Base-by-base conservation (phyloP, 164 flowering plant genomes). In the Amborella trichopoda region DNA sequence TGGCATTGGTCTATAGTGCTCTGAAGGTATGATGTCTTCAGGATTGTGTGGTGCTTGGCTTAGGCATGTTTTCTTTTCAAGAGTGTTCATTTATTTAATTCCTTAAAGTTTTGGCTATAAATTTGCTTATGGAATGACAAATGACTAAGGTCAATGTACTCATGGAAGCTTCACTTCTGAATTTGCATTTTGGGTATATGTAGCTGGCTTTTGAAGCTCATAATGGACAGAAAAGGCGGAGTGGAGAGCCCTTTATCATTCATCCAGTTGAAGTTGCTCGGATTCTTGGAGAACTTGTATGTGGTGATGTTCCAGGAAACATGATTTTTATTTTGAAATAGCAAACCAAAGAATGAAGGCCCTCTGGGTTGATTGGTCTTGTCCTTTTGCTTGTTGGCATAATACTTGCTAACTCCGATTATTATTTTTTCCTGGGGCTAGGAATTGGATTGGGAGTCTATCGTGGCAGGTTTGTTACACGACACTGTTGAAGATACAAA, bases 261-360 rank as follows among this genome's bases (percentile, higher is more conserved):
- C 99, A 93, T 71, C 99, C 99, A 14, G 99, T 93, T 65, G 99
- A 86, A 72, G 99, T 93, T 66, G 99, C 99, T 37, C 88, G 78
- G 17, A 93, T 93, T 53, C 76, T 93, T 23, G 99, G 99, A 49
- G 91, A 87, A 74, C 89, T 82, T 55, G 99, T 93, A 46, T 38
- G 16, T 38, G 11, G 6, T 38, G 41, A 38, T 9, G 20, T 25
- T 32, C 41, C 43, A 10, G 4, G 22, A 25, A 44, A 40, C 33
- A 10, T 38, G 37, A 17, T 24, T 6, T 39, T 52, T 23, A 25
- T 37, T 27, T 37, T 22, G 22, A 16, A 40, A 27, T 25, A n/a
- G n/a, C n/a, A n/a, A n/a, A n/a, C n/a, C n/a, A n/a, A n/a, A n/a
- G n/a, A n/a, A n/a, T n/a, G n/a, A n/a, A n/a, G n/a, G n/a, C n/a